These are phyloP conservation scores for Colletotrichum musicola DNA, from an alignment of 2,329 filamentous ascomycete species.

Conservation along the genomic window DNA sequence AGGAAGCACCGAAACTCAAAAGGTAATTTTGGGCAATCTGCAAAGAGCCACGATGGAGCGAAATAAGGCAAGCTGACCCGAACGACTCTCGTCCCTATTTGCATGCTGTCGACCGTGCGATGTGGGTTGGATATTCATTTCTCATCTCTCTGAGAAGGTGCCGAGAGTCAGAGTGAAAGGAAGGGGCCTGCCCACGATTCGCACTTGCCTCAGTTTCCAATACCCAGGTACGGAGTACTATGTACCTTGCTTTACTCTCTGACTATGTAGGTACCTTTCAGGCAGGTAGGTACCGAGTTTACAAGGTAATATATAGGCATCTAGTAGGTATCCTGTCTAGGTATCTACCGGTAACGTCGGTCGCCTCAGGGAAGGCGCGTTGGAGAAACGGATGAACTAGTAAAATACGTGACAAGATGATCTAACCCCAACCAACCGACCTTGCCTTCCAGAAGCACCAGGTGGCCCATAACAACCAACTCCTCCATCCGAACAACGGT, in stretches of 20 bases:
- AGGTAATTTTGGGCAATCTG: background rate
- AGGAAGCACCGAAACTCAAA: background rate
- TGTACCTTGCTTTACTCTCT: background rate
- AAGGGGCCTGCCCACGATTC: background rate
- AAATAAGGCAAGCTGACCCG: constrained; percentile 8
- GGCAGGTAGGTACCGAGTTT: no score
- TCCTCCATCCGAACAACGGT: constrained; percentile 25
- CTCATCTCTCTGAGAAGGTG: no score
- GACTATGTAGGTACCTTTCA: background rate
- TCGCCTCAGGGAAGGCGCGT: constrained; percentile 13
- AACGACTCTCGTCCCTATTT: constrained; percentile 13
- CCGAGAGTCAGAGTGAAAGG: no score
- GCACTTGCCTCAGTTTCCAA: background rate
- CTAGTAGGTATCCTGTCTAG: background rate
- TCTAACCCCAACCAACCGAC: background rate
- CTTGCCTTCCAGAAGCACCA: background rate
- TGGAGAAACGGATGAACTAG: constrained; percentile 24
- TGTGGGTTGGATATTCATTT: no score
- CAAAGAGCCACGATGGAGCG: background rate
- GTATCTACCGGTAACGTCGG: background rate
- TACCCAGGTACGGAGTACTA: no score
- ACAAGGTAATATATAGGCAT: background rate
- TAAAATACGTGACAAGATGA: background rate
- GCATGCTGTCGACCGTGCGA: background rate
- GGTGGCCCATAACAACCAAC: background rate